Evolutionary conservation across 108 stramenopile species (phyloP).

Genomic region (Nitzschia sp.): DNA sequence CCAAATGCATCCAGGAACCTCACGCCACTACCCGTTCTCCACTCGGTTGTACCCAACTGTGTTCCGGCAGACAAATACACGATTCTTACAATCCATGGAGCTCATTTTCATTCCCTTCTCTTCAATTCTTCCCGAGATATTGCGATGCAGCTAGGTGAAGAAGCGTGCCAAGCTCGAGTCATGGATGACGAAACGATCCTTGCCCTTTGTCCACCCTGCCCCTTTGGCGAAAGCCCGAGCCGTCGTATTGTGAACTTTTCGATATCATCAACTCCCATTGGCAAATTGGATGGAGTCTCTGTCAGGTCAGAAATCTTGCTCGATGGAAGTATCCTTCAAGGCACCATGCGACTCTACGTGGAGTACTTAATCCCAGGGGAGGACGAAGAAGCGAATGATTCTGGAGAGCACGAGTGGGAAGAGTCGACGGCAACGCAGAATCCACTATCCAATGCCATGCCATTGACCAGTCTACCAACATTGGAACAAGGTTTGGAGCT

Average conservation of each 20-base stretch:
- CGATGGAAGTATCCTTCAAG: conserved; percentile 2
- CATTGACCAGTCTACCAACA: not conserved
- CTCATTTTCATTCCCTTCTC: conserved; percentile 33
- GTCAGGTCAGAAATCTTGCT: not conserved
- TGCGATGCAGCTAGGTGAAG: conserved; percentile 37
- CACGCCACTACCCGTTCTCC: not conserved
- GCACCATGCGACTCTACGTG: not conserved
- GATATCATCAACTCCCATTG: not conserved
- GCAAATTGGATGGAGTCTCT: not conserved
- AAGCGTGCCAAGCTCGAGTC: conserved; percentile 34
- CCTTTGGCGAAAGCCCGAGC: conserved; percentile 5
- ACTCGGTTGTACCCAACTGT: conserved; percentile 12
- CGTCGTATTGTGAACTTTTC: not conserved
- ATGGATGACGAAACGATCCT: conserved; percentile 57
- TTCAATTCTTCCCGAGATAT: not conserved
- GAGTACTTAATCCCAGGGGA: conserved; percentile 5
- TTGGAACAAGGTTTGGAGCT: conserved; percentile 7
- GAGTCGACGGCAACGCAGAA: not conserved
- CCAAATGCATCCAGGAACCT: not conserved
- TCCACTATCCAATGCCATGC: not conserved
- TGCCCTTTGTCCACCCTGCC: conserved; percentile 56
- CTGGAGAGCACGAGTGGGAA: conserved; percentile 8
- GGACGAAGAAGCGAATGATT: not conserved
- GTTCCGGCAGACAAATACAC: conserved; percentile 43
- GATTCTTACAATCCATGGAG: conserved; percentile 51